Percentiles rank a stretch among this genome's conserved stretches.
Evolutionary conservation across 148 eudicot genomes (phyloP).

Genomic region (Chenopodium quinoa): DNA sequence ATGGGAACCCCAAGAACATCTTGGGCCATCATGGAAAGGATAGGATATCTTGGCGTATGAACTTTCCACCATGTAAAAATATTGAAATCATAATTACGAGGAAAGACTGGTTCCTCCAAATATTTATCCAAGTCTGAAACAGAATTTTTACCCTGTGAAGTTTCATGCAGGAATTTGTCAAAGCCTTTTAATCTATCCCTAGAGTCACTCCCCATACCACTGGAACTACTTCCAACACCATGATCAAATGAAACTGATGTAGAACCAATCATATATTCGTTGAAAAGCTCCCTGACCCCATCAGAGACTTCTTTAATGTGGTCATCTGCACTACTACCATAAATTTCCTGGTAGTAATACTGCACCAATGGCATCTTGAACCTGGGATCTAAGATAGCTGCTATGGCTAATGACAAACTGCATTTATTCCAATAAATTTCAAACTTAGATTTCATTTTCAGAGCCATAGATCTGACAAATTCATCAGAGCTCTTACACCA

Average conservation of each 20-base stretch:
- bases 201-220: slow-evolving; percentile 44
- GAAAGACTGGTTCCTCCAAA: slow-evolving; percentile 85
- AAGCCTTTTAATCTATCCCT: slow-evolving; percentile 85
- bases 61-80: slow-evolving; percentile 98
- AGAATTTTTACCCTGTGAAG: slow-evolving; percentile 65
- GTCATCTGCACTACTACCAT: slow-evolving; percentile 55
- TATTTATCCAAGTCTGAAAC: slow-evolving; percentile 88
- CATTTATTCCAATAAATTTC: slow-evolving; percentile 80
- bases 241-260: slow-evolving; percentile 45
- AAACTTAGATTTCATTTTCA: slow-evolving; percentile 74
- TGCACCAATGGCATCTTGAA: slow-evolving; percentile 93
- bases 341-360: slow-evolving; percentile 79
- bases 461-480: slow-evolving; percentile 58
- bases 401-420: slow-evolving; percentile 72
- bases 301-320: slow-evolving; percentile 65
- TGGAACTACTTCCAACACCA: slow-evolving; percentile 52
- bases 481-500: slow-evolving; percentile 90
- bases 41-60: slow-evolving; percentile 90
- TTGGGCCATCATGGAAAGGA: slow-evolving; percentile 89
- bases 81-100: slow-evolving; percentile 74
- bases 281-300: slow-evolving; percentile 69
- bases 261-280: slow-evolving; percentile 63
- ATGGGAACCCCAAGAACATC: slow-evolving; percentile 78
- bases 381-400: slow-evolving; percentile 89
- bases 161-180: slow-evolving; percentile 85